Evolutionary conservation across 2,329 filamentous ascomycete species (phyloP).

Genomic region (Fusarium torulosum): DNA sequence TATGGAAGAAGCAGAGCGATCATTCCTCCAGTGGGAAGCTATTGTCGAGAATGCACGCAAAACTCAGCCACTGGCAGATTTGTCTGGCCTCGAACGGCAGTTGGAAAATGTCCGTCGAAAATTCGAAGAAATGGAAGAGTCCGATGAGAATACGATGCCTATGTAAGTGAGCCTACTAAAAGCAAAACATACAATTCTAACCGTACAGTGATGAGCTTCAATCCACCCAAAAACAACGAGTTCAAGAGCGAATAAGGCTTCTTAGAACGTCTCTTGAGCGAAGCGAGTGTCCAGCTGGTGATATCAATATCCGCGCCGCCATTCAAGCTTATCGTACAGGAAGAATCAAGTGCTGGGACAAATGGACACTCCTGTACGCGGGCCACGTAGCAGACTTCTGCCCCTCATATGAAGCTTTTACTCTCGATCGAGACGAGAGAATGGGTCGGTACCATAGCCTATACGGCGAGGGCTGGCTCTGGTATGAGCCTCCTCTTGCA

Average conservation of each 20-base stretch:
- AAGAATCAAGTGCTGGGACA: constrained; percentile 42
- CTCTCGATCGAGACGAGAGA: constrained; percentile 39
- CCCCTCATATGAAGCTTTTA: constrained; percentile 45
- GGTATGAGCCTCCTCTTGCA: constrained; percentile 44
- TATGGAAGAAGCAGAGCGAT: constrained; percentile 42
- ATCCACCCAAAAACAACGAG: constrained; percentile 38
- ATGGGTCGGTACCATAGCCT: constrained; percentile 39
- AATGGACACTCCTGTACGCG: constrained; percentile 45
- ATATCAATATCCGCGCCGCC: constrained; percentile 37
- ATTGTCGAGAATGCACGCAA: constrained; percentile 39
- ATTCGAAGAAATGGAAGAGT: constrained; percentile 40
- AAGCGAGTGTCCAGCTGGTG: constrained; percentile 18
- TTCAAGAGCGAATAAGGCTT: constrained; percentile 29
- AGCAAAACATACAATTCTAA: constrained; percentile 4
- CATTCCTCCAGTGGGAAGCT: constrained; percentile 45
- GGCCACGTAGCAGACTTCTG: constrained; percentile 41
- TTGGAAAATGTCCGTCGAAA: constrained; percentile 23
- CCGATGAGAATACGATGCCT: constrained; percentile 41
- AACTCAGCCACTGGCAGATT: constrained; percentile 37
- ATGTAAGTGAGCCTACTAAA: constrained; percentile 21
- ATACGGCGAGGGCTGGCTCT: constrained; percentile 47
- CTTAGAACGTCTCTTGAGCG: constrained; percentile 24
- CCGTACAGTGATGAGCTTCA: constrained; percentile 42
- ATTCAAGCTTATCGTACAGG: constrained; percentile 41
- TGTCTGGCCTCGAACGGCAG: constrained; percentile 40